A percentile compares a stretch with the other conserved stretches of the same genome.
These are phyloP conservation scores for Solanum okadae DNA, from an alignment of 257 asterid species.

Conservation along the genomic window DNA sequence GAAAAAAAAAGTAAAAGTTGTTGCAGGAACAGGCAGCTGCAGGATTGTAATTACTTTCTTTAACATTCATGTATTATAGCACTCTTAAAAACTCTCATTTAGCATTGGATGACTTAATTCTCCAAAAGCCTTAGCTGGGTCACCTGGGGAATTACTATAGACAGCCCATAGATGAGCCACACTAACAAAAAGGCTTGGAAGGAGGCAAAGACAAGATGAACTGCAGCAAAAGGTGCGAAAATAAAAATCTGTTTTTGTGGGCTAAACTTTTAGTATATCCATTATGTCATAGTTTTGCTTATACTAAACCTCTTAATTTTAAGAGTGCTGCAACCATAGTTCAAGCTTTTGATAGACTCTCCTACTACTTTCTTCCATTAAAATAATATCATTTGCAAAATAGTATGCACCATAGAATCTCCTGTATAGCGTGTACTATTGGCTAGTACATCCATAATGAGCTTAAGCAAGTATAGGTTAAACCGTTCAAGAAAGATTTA, in stretches of 20 bases:
- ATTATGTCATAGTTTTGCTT: not conserved
- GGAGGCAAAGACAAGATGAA: not conserved
- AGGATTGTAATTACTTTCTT: not conserved
- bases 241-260: not conserved
- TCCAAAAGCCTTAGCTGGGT: not conserved
- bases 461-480: not conserved
- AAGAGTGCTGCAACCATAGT: not conserved
- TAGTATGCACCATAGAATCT: not conserved
- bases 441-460: not conserved
- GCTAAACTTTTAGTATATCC: not conserved
- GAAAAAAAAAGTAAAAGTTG: not conserved
- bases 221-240: not conserved
- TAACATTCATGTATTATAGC: not conserved
- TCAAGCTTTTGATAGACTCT: not conserved
- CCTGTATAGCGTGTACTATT: not conserved
- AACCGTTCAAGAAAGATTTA: not conserved
- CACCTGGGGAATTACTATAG: not conserved
- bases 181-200: not conserved
- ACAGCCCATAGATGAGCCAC: not conserved
- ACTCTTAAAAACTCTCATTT: not conserved
- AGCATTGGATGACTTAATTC: not conserved
- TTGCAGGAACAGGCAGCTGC: not conserved
- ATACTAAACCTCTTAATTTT: not conserved
- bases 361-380: not conserved
- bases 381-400: not conserved